phyloP scores from a whole-genome alignment of 371 early-diverging fungal genomes.

The Syncephalastrum monosporum region DNA sequence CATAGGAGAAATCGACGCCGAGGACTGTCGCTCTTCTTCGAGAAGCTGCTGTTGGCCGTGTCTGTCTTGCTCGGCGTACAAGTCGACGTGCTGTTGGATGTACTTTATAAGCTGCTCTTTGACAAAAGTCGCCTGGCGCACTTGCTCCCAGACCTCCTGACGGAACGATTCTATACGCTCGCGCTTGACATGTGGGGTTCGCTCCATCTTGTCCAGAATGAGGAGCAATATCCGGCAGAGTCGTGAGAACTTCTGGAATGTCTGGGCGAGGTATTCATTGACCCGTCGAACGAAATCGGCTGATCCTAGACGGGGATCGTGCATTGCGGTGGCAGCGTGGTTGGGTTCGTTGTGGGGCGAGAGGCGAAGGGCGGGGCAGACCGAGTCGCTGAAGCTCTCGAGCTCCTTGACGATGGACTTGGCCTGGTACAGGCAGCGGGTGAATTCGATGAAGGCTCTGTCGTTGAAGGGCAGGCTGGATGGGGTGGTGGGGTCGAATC shows the following conservation, averaged over 20 bases:
- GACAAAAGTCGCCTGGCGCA: conserved; percentile 28
- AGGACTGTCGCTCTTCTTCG: no score
- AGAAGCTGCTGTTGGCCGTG: no score
- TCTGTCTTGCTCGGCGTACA: no score
- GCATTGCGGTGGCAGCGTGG: conserved; percentile 11
- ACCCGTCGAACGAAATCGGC: conserved; percentile 26
- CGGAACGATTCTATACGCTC: conserved; percentile 43
- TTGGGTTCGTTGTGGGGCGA: conserved; percentile 15
- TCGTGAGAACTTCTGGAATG: conserved; percentile 39
- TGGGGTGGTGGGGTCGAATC: conserved; percentile 7
- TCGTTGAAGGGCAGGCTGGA: conserved; percentile 15
- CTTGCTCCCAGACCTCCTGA: conserved; percentile 36
- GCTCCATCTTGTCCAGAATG: conserved; percentile 35
- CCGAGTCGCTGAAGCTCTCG: conserved; percentile 31
- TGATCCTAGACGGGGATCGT: conserved; percentile 20
- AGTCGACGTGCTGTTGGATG: conserved; percentile 23
- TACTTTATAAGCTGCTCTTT: conserved; percentile 26
- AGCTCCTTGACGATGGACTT: conserved; percentile 43
- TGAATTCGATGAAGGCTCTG: conserved; percentile 37
- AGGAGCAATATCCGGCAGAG: conserved; percentile 35
- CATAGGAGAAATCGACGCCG: no score
- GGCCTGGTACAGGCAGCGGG: conserved; percentile 46
- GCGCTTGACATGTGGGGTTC: conserved; percentile 15
- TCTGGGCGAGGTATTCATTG: conserved; percentile 34
- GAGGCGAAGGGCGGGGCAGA: conserved; percentile 24